Evolutionary conservation across 108 stramenopile genomes (phyloP), one percentile per base, ranked within the genome.

Genomic region (Ochromonas danica): DNA sequence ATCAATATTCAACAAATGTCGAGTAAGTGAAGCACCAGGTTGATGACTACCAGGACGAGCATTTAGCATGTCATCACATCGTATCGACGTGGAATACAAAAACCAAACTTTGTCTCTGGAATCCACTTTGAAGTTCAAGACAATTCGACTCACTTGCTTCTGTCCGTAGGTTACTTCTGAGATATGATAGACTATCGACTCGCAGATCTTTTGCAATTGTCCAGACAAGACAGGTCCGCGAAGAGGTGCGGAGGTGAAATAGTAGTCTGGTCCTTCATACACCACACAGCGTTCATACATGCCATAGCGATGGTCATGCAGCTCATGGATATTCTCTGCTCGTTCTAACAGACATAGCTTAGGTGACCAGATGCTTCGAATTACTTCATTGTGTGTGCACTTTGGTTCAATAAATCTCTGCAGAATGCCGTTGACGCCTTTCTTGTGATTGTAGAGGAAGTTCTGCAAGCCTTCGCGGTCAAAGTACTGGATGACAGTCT

Each of bases 91-190:
- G 77, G 82, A 81, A 85, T 85, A 90, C 10, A 85, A 82, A 42
- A 90, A 38, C 87, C 86, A 89, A 1, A 90, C 43, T 30, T 86
- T 87, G 60, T 90, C 92, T 28, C 84, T 87, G n/a, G 91, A 87
- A 57, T 93, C 93, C 45, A 93, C 88, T 83, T 94, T 94, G 61
- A 94, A 92, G 79, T 94, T 93, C 31, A 90, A 62, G 1, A 90
- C 90, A 85, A 91, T 89, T 57, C 92, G 85, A 45, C 79, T 83
- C 30, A 92, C 74, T 62, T 89, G 70, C n/a, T 70, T 57, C 78
- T 88, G 83, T 61, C 84, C 81, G 65, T 82, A 85, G n/a, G 83
- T 62, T 0, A 92, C 87, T 67, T 90, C 80, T 0, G 83, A 72
- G 33, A 94, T 89, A 82, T 93, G 91, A 22, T 63, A 71, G 14